These are phyloP conservation scores for Lactarius evosmus DNA, from an alignment of 768 basidiomycete species.

Conservation along the genomic window DNA sequence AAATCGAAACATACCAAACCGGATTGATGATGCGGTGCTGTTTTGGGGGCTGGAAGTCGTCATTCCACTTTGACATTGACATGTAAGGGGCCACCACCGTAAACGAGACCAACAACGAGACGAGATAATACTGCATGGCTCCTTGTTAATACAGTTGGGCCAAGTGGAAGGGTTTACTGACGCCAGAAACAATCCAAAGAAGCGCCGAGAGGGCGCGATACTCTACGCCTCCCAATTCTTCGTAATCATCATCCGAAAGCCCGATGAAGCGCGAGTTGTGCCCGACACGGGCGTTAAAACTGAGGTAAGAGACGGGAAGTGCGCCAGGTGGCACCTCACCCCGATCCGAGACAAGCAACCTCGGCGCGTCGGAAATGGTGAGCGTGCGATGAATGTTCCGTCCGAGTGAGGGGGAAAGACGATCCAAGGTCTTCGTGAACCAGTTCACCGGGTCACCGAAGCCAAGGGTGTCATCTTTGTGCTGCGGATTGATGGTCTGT, in stretches of 20 bases:
- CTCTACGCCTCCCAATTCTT: slow-evolving; percentile 90
- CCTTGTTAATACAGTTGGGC: neutral
- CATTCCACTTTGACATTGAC: slow-evolving; percentile 37
- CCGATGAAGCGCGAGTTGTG: slow-evolving; percentile 79
- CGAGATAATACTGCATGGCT: slow-evolving; percentile 45
- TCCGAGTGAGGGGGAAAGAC: slow-evolving; percentile 57
- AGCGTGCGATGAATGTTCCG: slow-evolving; percentile 58
- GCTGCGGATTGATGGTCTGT: slow-evolving; percentile 10
- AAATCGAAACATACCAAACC: slow-evolving; percentile 37
- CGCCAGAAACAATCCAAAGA: slow-evolving; percentile 71
- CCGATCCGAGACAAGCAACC: slow-evolving; percentile 37
- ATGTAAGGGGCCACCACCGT: slow-evolving; percentile 49
- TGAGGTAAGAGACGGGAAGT: slow-evolving; percentile 36
- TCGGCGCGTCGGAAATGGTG: slow-evolving; percentile 68
- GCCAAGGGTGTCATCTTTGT: slow-evolving; percentile 18
- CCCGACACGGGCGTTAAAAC: slow-evolving; percentile 44
- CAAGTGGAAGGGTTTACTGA: slow-evolving; percentile 40
- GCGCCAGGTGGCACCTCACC: slow-evolving; percentile 17
- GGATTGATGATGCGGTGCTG: slow-evolving; percentile 43
- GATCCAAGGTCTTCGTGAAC: slow-evolving; percentile 43
- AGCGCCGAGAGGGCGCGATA: slow-evolving; percentile 78
- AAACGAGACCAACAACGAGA: slow-evolving; percentile 42
- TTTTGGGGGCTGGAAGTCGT: slow-evolving; percentile 37
- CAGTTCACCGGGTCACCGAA: slow-evolving; percentile 29
- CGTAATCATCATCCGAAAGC: slow-evolving; percentile 73